These are phyloP conservation scores for Pneumocystis sp. DNA, from an alignment of 1,139 yeast genomes.

Conservation along the genomic window DNA sequence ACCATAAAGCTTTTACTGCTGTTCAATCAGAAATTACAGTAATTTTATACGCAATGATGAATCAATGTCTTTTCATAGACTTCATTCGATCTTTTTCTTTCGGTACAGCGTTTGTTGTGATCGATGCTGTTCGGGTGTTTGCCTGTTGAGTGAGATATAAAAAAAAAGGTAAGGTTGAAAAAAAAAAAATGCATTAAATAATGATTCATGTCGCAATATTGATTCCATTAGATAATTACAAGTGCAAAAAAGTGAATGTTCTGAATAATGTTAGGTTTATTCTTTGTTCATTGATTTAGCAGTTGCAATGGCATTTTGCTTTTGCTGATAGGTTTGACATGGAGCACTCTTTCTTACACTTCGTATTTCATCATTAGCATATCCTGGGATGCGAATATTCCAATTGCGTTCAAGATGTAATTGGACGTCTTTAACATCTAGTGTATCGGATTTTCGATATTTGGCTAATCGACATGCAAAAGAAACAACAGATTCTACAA, in stretches of 20 bases:
- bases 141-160: background rate
- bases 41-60: background rate
- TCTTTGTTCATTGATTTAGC: constrained; percentile 11
- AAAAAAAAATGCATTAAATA: background rate
- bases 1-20: background rate
- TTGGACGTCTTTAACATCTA: constrained; percentile 83
- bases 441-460: constrained; percentile 75
- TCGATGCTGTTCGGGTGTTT: background rate
- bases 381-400: constrained; percentile 92
- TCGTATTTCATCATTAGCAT: constrained; percentile 77
- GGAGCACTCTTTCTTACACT: constrained; percentile 73
- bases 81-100: background rate
- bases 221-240: background rate
- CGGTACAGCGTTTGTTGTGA: background rate
- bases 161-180: background rate
- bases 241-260: background rate
- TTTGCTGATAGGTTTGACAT: constrained; percentile 53
- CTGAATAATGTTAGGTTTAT: background rate
- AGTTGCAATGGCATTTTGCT: constrained; percentile 46
- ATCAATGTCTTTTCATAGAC: background rate
- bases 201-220: background rate
- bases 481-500: constrained; percentile 73
- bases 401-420: constrained; percentile 85
- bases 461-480: constrained; percentile 92
- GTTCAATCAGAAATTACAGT: background rate